Conservation (phyloP, 2,329 filamentous ascomycete species). For the Sphaerulina musiva region DNA sequence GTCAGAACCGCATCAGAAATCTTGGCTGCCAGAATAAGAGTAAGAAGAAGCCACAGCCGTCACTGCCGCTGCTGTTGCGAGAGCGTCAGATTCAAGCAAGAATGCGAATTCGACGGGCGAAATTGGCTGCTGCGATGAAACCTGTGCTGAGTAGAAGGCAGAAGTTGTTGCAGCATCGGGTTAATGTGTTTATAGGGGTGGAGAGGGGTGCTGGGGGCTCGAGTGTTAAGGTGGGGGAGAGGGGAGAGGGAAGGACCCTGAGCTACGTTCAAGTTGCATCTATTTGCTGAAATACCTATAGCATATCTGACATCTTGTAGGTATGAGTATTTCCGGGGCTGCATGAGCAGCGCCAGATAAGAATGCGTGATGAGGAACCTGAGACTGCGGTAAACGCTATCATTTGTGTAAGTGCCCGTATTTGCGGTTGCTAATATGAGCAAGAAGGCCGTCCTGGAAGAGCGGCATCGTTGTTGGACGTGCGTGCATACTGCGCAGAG, state of each 20-base stretch:
- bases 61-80: no score
- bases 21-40: background rate
- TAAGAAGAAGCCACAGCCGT: background rate
- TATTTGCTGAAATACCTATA: no score
- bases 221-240: background rate
- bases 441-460: no score
- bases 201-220: background rate
- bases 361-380: no score
- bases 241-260: background rate
- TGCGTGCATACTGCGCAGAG: no score
- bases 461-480: no score
- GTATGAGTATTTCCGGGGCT: no score
- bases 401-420: background rate
- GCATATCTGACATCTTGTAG: no score
- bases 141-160: background rate
- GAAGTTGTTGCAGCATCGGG: slow-evolving; percentile 2
- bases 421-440: background rate
- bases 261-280: background rate
- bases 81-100: background rate
- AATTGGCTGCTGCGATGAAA: background rate
- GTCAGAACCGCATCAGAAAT: slow-evolving; percentile 33
- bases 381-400: background rate
- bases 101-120: background rate
- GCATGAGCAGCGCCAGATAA: no score
- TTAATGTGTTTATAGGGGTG: background rate